These are phyloP conservation scores for Solanum lycopersicoides DNA, from an alignment of 257 asterid species.

Conservation along the genomic window DNA sequence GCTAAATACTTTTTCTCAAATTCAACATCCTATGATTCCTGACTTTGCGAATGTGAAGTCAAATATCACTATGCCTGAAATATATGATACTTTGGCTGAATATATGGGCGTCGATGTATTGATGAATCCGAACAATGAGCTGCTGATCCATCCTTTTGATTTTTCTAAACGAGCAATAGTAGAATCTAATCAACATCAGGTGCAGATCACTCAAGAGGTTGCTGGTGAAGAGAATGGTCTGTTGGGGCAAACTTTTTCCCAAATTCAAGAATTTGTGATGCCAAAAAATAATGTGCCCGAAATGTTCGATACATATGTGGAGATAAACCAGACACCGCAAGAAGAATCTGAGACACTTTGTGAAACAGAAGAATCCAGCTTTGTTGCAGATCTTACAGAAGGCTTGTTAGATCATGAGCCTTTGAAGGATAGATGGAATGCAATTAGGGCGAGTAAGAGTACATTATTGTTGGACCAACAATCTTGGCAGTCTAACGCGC, in stretches of 20 bases:
- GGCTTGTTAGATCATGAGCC: background rate
- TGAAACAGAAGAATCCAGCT: background rate
- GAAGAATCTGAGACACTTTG: background rate
- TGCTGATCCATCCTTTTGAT: too few relatives aligned
- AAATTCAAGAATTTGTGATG: background rate
- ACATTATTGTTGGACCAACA: background rate
- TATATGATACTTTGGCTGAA: too few relatives aligned
- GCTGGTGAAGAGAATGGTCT: background rate
- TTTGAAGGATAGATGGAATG: background rate
- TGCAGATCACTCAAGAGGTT: too few relatives aligned
- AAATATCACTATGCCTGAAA: too few relatives aligned
- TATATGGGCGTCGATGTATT: too few relatives aligned
- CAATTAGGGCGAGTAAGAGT: background rate
- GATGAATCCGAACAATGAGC: too few relatives aligned
- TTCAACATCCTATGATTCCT: too few relatives aligned
- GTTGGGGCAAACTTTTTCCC: background rate
- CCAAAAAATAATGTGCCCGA: background rate
- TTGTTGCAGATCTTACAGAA: background rate
- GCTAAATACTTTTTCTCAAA: too few relatives aligned
- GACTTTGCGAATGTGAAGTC: too few relatives aligned
- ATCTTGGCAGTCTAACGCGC: background rate
- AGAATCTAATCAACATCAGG: too few relatives aligned
- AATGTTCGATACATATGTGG: background rate
- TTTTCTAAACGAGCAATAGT: too few relatives aligned
- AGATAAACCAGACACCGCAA: background rate